Conservation (phyloP, 2,329 filamentous ascomycete genomes). For the Talaromyces verruculosus region DNA sequence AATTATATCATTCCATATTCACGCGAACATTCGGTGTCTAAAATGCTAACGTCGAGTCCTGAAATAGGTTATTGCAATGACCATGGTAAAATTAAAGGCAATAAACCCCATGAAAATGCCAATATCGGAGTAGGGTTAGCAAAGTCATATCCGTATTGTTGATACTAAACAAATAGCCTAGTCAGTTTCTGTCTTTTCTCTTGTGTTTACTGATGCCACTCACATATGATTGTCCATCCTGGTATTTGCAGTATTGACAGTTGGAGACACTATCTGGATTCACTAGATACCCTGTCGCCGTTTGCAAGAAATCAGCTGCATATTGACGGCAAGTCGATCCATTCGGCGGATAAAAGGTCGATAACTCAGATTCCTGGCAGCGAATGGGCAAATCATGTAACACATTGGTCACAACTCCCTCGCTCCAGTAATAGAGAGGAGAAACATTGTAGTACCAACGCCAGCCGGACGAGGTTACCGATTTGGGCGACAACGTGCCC, state of each 20-base stretch:
- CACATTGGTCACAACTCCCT: constrained; percentile 72
- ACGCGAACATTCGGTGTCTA: not conserved
- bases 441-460: constrained; percentile 80
- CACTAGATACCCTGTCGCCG: constrained; percentile 64
- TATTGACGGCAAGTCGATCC: constrained; percentile 69
- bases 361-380: constrained; percentile 62
- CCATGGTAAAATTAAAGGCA: constrained; percentile 67
- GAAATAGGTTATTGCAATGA: constrained; percentile 45
- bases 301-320: constrained; percentile 65
- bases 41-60: not conserved
- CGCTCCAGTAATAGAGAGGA: constrained; percentile 74
- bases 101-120: constrained; percentile 75
- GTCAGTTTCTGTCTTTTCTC: constrained; percentile 43
- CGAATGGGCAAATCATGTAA: constrained; percentile 62
- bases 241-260: constrained; percentile 77
- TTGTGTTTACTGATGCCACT: constrained; percentile 50
- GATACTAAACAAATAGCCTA: not conserved
- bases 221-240: constrained; percentile 68
- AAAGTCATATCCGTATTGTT: constrained; percentile 9
- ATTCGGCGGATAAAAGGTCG: constrained; percentile 62
- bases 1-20: not conserved
- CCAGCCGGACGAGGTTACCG: constrained; percentile 74
- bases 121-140: constrained; percentile 63
- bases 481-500: constrained; percentile 74
- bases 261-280: constrained; percentile 57